Percentiles rank a stretch among this genome's conserved stretches.
phyloP scores from a whole-genome alignment of 2,329 filamentous ascomycete species.

The Decorospora gaudefroyi region DNA sequence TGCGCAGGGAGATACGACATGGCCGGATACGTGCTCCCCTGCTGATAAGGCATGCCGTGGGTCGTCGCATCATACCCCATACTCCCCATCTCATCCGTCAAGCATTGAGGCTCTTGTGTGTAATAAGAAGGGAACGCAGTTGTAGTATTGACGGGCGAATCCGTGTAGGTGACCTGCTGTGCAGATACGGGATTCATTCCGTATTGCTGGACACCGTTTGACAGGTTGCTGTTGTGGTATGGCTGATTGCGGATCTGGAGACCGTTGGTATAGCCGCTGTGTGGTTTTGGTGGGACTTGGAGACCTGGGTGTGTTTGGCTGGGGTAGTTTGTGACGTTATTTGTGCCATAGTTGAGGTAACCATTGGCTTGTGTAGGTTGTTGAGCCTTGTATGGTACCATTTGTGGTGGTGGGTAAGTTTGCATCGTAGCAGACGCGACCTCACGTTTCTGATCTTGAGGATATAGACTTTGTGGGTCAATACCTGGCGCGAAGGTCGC shows the following conservation, averaged over 20 bases:
- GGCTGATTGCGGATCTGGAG: conserved; percentile 36
- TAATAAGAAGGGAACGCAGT: conserved; percentile 42
- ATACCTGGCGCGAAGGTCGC: conserved; percentile 42
- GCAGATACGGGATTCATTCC: conserved; percentile 37
- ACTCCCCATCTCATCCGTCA: conserved; percentile 27
- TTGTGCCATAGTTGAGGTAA: conserved; percentile 30
- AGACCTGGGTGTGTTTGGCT: conserved; percentile 45
- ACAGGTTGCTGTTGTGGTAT: conserved; percentile 34
- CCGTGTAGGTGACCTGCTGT: conserved; percentile 40
- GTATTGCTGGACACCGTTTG: conserved; percentile 30
- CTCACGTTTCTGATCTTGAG: conserved; percentile 28
- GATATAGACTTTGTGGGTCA: conserved; percentile 35
- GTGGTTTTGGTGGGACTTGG: conserved; percentile 36
- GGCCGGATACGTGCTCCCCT: conserved; percentile 36
- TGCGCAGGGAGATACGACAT: conserved; percentile 41
- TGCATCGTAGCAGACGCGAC: conserved; percentile 40
- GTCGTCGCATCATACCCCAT: conserved; percentile 36
- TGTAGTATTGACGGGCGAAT: conserved; percentile 46
- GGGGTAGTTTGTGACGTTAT: conserved; percentile 24
- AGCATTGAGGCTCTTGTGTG: conserved; percentile 37
- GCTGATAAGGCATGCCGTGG: conserved; percentile 39
- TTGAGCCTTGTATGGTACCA: conserved; percentile 30
- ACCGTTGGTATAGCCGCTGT: conserved; percentile 37
- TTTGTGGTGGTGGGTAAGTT: conserved; percentile 47
- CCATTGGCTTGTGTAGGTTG: conserved; percentile 24